phyloP scores from a whole-genome alignment of 23 red algal genomes.

The Cyanidioschyzon merolae region DNA sequence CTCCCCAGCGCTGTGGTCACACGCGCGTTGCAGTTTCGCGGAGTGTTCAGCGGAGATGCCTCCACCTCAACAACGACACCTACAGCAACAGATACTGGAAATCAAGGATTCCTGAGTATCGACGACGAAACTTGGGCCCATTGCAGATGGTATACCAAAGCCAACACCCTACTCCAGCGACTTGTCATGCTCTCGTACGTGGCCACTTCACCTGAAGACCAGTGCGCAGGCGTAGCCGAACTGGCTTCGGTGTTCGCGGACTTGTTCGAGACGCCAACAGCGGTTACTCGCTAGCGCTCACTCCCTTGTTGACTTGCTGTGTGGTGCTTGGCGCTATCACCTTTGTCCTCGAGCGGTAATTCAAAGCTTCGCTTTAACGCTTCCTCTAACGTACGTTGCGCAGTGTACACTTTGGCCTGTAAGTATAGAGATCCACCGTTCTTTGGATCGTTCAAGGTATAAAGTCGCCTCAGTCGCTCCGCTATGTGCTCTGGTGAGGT shows the following conservation, averaged over 20 bases:
- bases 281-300: neutral
- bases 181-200: neutral
- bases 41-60: neutral
- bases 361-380: slow-evolving; percentile 8
- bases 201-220: neutral
- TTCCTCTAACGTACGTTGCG: slow-evolving; percentile 48
- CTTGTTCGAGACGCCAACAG: neutral
- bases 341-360: neutral
- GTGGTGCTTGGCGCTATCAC: neutral
- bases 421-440: slow-evolving; percentile 82
- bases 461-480: slow-evolving; percentile 41
- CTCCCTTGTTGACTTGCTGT: neutral
- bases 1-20: neutral
- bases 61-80: neutral
- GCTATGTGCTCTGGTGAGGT: slow-evolving; percentile 39
- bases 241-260: neutral
- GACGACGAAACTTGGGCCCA: neutral
- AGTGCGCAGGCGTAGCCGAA: neutral
- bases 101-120: neutral
- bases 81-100: neutral
- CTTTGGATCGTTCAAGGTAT: slow-evolving; percentile 53
- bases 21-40: neutral
- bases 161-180: neutral
- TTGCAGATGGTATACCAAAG: neutral
- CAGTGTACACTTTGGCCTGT: slow-evolving; percentile 81